Percentiles rank a stretch among this genome's conserved stretches.
Conservation (phyloP, 495 filamentous ascomycete species). For the Annulohypoxylon moriforme region DNA sequence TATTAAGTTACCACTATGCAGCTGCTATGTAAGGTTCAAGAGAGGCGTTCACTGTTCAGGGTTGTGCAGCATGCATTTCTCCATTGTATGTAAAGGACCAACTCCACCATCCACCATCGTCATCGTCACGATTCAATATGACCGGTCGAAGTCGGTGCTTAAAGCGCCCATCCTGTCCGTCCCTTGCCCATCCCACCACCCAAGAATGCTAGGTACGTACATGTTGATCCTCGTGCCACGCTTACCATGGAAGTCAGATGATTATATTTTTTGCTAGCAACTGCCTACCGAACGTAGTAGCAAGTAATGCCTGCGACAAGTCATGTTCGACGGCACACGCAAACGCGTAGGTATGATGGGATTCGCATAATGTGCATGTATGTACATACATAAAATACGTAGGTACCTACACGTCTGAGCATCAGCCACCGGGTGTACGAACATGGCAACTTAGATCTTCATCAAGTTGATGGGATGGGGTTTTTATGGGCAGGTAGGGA, state of each 20-base stretch:
- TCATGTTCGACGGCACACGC: conserved; percentile 12
- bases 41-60: conserved; percentile 30
- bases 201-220: conserved; percentile 1
- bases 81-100: conserved; percentile 28
- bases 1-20: neutral
- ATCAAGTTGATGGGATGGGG: conserved; percentile 23
- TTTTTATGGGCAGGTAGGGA: conserved; percentile 15
- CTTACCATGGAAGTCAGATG: conserved; percentile 35
- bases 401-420: too few species aligned
- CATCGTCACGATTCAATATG: conserved; percentile 43
- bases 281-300: conserved; percentile 19
- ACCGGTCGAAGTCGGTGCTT: conserved; percentile 31
- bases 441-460: conserved; percentile 10
- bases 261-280: conserved; percentile 23
- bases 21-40: conserved; percentile 9
- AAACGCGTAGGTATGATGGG: conserved; percentile 7
- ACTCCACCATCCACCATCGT: conserved; percentile 40
- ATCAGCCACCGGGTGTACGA: conserved; percentile 24
- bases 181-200: conserved; percentile 26
- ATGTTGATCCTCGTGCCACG: conserved; percentile 38
- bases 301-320: conserved; percentile 12
- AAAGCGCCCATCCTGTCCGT: conserved; percentile 21
- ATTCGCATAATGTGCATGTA: conserved; percentile 1
- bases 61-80: conserved; percentile 33
- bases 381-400: neutral